Evolutionary conservation across 495 filamentous ascomycete genomes (phyloP), one percentile per base, ranked within the genome.

Genomic region (Collariella sp.): DNA sequence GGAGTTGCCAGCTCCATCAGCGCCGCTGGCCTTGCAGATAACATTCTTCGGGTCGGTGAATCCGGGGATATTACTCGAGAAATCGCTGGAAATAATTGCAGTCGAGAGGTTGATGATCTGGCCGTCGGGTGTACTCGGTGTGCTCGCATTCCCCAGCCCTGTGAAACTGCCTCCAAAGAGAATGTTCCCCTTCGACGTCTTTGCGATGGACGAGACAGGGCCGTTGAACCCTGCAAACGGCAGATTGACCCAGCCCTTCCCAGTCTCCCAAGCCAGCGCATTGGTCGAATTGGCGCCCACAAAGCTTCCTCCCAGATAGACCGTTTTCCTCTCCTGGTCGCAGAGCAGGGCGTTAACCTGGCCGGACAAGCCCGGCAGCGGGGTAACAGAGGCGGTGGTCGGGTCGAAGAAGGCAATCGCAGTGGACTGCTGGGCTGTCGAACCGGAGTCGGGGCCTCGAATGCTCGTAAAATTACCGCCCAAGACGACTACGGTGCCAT

Each of bases 401-500:
- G 87, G 81, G 62, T 95, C 78, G 65, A 88, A 90, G 50, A 91
- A 63, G 18, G 93, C 93, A 33, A 91, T 81, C 26, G 87, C 90
- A 43, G 82, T 79, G 12, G 90, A 84, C 67, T 88, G 73, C 40
- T 83, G 74, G 2, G 52, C 53, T 12, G 11, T 73, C 18, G 47
- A 36, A 6, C 26, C 53, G 2, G 48, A n/a, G 33, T 41, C 36
- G 34, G 43, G 22, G 29, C 81, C 82, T 33, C 83, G 87, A 35
- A 98, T 69, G 62, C 87, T 95, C n/a, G 91, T 96, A 67, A 99
- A 99, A 72, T 96, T 97, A 13, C 93, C 93, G 22, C 85, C 93
- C 5, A 96, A 79, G 20, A 96, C 82, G 24, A 96, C 80, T 34
- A 84, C 72, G 5, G 71, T 79, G 45, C 87, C 87, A 67, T 87